Conservation (phyloP, 2,329 filamentous ascomycete genomes). For the Fusarium denticulatum region DNA sequence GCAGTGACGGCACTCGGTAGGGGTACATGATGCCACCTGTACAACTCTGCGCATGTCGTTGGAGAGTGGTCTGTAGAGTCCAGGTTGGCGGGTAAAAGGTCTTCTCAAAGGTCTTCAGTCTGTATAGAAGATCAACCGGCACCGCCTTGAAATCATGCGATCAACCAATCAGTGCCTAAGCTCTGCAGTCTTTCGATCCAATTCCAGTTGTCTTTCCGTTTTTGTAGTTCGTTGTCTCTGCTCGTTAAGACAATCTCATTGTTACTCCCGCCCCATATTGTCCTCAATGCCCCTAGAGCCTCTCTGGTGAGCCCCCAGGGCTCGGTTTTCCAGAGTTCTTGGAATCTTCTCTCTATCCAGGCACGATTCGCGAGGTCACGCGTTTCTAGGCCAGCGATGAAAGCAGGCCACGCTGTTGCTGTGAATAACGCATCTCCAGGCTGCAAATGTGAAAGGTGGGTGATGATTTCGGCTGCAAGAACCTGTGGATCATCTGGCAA, state of each 20-base stretch:
- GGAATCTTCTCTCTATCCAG: neutral
- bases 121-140: neutral
- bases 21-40: neutral
- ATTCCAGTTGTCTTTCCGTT: neutral
- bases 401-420: neutral
- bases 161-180: neutral
- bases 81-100: too few species aligned
- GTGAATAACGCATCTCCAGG: neutral
- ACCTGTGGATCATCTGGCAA: neutral
- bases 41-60: neutral
- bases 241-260: neutral
- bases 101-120: neutral
- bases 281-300: neutral
- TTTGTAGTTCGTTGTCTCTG: neutral
- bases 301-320: neutral
- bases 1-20: neutral
- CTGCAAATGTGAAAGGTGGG: neutral
- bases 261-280: neutral
- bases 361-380: neutral
- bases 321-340: neutral
- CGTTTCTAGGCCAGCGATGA: neutral
- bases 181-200: neutral
- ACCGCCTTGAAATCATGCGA: neutral
- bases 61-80: neutral
- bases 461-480: neutral